Evolutionary conservation across 306 rosid genomes (phyloP).

Genomic region (Potentilla sterilis): DNA sequence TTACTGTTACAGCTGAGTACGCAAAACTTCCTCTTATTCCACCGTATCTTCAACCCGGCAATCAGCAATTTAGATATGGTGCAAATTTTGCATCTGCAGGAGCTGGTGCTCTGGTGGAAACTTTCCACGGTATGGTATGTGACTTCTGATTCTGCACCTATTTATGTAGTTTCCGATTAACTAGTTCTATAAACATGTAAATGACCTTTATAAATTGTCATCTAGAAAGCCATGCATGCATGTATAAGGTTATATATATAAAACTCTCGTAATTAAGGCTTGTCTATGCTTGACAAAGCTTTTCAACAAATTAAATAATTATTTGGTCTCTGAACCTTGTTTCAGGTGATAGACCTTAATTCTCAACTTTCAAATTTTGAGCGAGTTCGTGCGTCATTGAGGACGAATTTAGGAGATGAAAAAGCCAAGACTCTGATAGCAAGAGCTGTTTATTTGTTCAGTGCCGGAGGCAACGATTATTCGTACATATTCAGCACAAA

Average conservation of each 20-base stretch:
- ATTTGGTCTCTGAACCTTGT: not conserved
- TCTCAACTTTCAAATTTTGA: not conserved
- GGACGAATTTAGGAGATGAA: not conserved
- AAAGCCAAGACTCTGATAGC: not conserved
- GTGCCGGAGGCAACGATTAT: constrained; percentile 3
- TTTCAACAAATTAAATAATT: not conserved
- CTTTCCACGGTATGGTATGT: not conserved
- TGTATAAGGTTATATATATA: too few relatives aligned
- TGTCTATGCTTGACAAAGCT: not conserved
- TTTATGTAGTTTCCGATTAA: not conserved
- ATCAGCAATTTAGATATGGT: not conserved
- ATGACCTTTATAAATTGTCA: not conserved
- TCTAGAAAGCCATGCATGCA: too few relatives aligned
- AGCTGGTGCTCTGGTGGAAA: constrained; percentile 4
- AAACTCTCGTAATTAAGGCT: not conserved
- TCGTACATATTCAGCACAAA: not conserved
- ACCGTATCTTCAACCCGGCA: not conserved
- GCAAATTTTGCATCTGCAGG: constrained; percentile 3
- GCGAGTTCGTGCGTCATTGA: not conserved
- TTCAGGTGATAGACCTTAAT: not conserved
- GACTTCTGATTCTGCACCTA: not conserved
- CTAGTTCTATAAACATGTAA: not conserved
- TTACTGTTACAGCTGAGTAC: not conserved
- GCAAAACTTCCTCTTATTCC: not conserved
- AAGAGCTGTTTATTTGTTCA: not conserved